Evolutionary conservation across 257 asterid species (phyloP).

Genomic region (Cordia subcordata): DNA sequence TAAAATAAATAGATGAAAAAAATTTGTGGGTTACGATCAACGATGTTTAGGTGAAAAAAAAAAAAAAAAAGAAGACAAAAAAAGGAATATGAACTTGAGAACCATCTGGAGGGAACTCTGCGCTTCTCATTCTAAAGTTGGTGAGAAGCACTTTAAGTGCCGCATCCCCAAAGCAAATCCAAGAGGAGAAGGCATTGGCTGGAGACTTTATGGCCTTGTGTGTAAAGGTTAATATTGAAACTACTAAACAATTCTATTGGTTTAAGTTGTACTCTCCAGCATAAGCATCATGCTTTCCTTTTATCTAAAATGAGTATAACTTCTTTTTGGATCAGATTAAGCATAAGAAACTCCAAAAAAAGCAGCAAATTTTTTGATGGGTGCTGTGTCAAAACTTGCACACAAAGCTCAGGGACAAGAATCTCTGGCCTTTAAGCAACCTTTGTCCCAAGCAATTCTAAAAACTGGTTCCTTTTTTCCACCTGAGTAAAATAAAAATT

Average conservation of each 20-base stretch:
- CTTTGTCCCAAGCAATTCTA: conserved; percentile 89
- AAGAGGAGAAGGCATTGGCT: neutral
- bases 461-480: conserved; percentile 23
- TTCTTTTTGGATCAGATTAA: conserved; percentile 12
- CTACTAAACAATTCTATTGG: too few species aligned
- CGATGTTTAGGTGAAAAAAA: too few species aligned
- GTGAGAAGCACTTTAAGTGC: neutral
- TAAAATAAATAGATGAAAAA: too few species aligned
- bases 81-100: too few species aligned
- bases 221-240: neutral
- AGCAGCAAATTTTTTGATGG: neutral
- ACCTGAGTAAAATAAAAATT: neutral
- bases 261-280: neutral
- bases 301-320: conserved; percentile 3
- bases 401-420: conserved; percentile 33
- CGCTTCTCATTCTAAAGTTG: too few species aligned
- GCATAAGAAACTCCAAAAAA: conserved; percentile 6
- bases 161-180: neutral
- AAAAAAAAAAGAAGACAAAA: too few species aligned
- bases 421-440: conserved; percentile 90
- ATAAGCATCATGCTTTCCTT: conserved; percentile 7
- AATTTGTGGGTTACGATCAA: too few species aligned
- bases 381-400: conserved; percentile 26
- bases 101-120: too few species aligned
- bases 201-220: neutral